Conservation (phyloP, 805 yeast species). For the Sungouiozyma ichnusensis region DNA sequence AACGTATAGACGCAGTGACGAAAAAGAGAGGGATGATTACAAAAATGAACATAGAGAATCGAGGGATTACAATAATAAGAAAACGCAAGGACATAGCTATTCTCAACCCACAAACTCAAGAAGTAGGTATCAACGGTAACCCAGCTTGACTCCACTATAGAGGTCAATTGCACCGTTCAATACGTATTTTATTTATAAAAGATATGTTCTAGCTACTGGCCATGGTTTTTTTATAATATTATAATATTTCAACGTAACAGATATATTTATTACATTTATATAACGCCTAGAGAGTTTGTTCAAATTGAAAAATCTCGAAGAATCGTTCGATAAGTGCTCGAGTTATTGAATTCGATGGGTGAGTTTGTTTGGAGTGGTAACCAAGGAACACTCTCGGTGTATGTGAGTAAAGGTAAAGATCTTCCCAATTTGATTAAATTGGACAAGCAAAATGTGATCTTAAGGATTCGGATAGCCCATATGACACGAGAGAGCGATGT, state of each 20-base stretch:
- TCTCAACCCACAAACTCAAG: neutral
- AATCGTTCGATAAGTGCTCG: too few species aligned
- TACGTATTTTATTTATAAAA: too few species aligned
- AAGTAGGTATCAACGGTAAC: conserved; percentile 17
- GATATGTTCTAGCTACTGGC: too few species aligned
- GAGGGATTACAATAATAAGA: neutral
- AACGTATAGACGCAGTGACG: neutral
- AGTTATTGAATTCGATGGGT: conserved; percentile 15
- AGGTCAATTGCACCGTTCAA: neutral
- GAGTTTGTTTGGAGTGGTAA: conserved; percentile 24
- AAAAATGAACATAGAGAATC: conserved; percentile 3
- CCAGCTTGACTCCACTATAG: neutral
- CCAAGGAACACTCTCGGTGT: conserved; percentile 54
- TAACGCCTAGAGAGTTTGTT: too few species aligned
- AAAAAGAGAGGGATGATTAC: neutral
- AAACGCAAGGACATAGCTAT: neutral
- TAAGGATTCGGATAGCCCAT: conserved; percentile 71
- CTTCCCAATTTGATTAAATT: conserved; percentile 76
- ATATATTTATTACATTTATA: too few species aligned
- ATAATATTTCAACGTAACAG: neutral
- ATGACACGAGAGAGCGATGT: conserved; percentile 71
- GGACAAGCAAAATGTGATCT: conserved; percentile 91
- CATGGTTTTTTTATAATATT: neutral
- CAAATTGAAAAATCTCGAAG: too few species aligned
- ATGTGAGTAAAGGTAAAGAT: conserved; percentile 73